Percentiles rank a stretch among this genome's conserved stretches.
Conservation (phyloP, 176 grass and related monocot species). For the Saccharum officinarum region DNA sequence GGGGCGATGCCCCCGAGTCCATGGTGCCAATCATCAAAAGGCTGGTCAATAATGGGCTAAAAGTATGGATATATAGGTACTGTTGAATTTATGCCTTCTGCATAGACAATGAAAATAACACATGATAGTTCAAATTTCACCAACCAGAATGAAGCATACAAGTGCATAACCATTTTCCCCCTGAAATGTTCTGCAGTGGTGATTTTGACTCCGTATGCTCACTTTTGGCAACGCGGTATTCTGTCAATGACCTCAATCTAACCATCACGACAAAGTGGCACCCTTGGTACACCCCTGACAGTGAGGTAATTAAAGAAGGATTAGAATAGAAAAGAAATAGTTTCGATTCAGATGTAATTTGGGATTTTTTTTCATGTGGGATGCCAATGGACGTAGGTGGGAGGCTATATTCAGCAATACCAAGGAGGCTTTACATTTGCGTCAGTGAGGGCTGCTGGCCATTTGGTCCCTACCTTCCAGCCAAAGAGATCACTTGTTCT, state of each 20-base stretch:
- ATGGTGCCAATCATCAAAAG: conserved; percentile 32
- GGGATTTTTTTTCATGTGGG: no score
- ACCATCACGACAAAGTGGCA: conserved; percentile 32
- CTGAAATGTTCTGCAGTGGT: conserved; percentile 11
- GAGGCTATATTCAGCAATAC: conserved; percentile 56
- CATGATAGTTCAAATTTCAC: no score
- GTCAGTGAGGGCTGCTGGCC: conserved; percentile 47
- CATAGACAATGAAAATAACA: not conserved
- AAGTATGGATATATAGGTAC: conserved; percentile 49
- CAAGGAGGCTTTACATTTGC: conserved; percentile 39
- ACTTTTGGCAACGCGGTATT: conserved; percentile 22
- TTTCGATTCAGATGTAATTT: no score
- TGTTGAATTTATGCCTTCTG: not conserved
- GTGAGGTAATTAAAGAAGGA: conserved; percentile 13
- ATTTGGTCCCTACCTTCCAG: conserved; percentile 56
- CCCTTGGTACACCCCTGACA: conserved; percentile 50
- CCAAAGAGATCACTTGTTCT: conserved; percentile 47
- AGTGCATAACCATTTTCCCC: no score
- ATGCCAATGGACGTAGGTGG: conserved; percentile 28
- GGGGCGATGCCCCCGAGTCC: not conserved
- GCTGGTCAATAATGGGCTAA: conserved; percentile 13
- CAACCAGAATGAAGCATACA: no score
- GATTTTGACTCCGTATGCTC: conserved; percentile 47
- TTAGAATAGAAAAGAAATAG: no score
- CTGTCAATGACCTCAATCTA: conserved; percentile 43